phyloP scores from a whole-genome alignment of 768 basidiomycete species.

The Mycena latifolia region DNA sequence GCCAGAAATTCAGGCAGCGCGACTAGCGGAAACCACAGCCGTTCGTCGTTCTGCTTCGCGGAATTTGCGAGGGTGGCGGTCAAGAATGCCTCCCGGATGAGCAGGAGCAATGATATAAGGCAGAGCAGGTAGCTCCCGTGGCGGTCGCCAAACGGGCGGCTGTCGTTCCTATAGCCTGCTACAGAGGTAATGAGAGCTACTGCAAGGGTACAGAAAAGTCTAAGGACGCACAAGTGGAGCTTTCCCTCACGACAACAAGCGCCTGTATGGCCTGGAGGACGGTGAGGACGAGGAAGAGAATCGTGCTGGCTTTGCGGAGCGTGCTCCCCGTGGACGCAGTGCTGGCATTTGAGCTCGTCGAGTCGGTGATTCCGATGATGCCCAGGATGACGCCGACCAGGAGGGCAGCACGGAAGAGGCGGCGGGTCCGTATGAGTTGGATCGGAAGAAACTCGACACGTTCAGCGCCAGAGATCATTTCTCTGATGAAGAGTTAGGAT shows the following conservation, averaged over 20 bases:
- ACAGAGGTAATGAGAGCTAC: neutral
- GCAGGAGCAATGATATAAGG: conserved; percentile 38
- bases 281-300: conserved; percentile 42
- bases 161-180: conserved; percentile 5
- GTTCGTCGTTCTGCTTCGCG: conserved; percentile 46
- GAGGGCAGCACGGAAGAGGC: conserved; percentile 34
- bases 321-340: conserved; percentile 27
- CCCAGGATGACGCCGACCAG: conserved; percentile 36
- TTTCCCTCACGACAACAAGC: conserved; percentile 1
- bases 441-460: neutral
- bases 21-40: conserved; percentile 55
- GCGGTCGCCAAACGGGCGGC: conserved; percentile 29
- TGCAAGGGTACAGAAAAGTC: conserved; percentile 19
- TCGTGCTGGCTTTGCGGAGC: conserved; percentile 36
- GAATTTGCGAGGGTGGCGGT: conserved; percentile 44
- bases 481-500: neutral
- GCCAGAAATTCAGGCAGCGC: conserved; percentile 54
- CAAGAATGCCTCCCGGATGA: conserved; percentile 46
- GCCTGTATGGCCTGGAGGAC: conserved; percentile 27
- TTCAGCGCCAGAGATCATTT: neutral
- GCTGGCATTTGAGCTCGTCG: conserved; percentile 19
- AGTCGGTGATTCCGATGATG: conserved; percentile 36
- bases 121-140: conserved; percentile 38
- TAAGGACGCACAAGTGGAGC: conserved; percentile 35
- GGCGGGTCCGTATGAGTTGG: conserved; percentile 28